phyloP scores from a whole-genome alignment of 106 monocot species.

The Narthecium ossifragum region DNA sequence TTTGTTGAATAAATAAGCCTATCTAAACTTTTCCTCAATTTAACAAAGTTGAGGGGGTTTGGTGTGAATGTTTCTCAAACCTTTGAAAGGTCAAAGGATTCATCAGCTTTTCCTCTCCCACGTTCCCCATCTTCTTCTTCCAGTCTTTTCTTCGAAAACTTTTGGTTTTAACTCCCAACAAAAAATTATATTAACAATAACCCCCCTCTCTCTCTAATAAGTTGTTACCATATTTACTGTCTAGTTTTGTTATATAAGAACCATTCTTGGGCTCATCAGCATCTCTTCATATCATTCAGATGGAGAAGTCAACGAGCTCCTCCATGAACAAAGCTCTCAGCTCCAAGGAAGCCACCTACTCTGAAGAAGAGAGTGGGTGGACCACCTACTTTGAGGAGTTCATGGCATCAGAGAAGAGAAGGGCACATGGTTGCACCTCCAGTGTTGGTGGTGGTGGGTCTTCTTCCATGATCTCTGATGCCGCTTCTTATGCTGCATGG shows the following conservation, averaged over 20 bases:
- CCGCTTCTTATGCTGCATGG: slow-evolving; percentile 24
- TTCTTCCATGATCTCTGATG: slow-evolving; percentile 39
- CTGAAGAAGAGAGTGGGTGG: slow-evolving; percentile 39
- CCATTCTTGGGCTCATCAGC: background rate
- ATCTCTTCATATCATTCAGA: background rate
- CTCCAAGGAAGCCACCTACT: background rate
- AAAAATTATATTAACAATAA: too few relatives aligned
- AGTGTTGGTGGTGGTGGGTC: background rate
- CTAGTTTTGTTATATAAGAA: slow-evolving; percentile 1
- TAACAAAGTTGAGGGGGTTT: background rate
- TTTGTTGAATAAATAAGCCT: background rate
- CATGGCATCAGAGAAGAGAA: slow-evolving; percentile 15
- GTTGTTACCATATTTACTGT: slow-evolving; percentile 1
- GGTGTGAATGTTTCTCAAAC: background rate
- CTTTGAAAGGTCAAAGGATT: background rate
- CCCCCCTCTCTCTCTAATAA: slow-evolving; percentile 8
- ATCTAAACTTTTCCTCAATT: background rate
- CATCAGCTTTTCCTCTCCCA: background rate
- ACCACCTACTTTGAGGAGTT: slow-evolving; percentile 38
- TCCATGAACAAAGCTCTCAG: slow-evolving; percentile 15
- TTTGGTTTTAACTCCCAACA: slow-evolving; percentile 5
- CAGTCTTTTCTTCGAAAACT: slow-evolving; percentile 10
- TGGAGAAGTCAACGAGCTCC: slow-evolving; percentile 27
- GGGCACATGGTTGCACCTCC: slow-evolving; percentile 2
- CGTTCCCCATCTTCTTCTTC: background rate